Percentiles rank a stretch among this genome's conserved stretches.
Evolutionary conservation across 306 rosid species (phyloP).

Genomic region (Gastrolobium villosum): DNA sequence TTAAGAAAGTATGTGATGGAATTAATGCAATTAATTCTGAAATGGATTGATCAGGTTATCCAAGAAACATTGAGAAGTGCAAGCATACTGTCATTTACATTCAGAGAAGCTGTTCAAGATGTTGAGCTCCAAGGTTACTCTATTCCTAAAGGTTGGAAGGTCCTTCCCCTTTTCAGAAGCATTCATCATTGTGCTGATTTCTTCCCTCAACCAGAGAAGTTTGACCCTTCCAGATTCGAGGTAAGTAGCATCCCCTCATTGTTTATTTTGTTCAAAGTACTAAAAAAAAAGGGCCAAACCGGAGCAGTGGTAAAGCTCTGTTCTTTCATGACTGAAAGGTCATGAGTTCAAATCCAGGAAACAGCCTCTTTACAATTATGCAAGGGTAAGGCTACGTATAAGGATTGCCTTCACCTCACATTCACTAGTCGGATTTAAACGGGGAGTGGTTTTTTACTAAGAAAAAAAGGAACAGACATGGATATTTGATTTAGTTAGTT

Average conservation of each 20-base stretch:
- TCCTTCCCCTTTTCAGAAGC: conserved; percentile 93
- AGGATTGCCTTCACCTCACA: too few relatives aligned
- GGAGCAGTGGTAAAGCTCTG: too few relatives aligned
- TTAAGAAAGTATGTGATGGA: background rate
- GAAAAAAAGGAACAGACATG: background rate
- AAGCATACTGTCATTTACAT: conserved; percentile 89
- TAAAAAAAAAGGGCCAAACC: too few relatives aligned
- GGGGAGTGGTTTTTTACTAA: too few relatives aligned
- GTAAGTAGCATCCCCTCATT: conserved; percentile 35
- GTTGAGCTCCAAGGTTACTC: conserved; percentile 82
- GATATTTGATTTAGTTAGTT: conserved; percentile 17
- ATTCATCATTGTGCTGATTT: conserved; percentile 81
- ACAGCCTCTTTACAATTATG: too few relatives aligned
- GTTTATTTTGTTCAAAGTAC: too few relatives aligned
- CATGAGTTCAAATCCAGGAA: too few relatives aligned
- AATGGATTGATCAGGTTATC: conserved; percentile 63
- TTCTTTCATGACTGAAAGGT: too few relatives aligned
- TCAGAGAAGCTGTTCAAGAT: conserved; percentile 89
- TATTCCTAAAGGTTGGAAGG: conserved; percentile 97
- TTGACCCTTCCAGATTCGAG: conserved; percentile 96
- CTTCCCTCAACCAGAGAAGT: conserved; percentile 88
- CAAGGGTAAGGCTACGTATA: too few relatives aligned
- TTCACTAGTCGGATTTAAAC: too few relatives aligned
- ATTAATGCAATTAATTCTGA: background rate
- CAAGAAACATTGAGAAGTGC: conserved; percentile 90